Conservation (phyloP, 805 yeast genomes). For the Monosporozyma solicola region DNA sequence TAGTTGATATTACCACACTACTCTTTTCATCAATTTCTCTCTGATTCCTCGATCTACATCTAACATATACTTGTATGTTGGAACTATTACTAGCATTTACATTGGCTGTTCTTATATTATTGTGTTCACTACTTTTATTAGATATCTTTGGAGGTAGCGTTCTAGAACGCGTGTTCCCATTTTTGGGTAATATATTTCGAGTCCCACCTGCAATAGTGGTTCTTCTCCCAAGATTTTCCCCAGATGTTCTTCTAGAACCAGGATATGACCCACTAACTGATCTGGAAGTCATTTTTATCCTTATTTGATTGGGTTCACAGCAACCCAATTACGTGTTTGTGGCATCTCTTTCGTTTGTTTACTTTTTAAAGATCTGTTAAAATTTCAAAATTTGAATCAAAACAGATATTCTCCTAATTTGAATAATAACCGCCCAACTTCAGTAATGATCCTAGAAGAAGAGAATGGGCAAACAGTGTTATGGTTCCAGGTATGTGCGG, state of each 20-base stretch:
- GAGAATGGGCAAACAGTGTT: no score
- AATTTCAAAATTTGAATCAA: not conserved
- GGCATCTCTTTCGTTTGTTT: not conserved
- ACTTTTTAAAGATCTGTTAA: not conserved
- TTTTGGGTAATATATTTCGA: not conserved
- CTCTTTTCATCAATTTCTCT: slow-evolving; percentile 47
- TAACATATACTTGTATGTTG: slow-evolving; percentile 46
- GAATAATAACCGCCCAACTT: no score
- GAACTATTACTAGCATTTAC: slow-evolving; percentile 3
- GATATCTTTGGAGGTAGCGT: not conserved
- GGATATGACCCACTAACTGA: not conserved
- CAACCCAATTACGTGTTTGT: not conserved
- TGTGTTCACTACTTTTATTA: not conserved
- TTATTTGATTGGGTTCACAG: not conserved
- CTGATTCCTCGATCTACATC: slow-evolving; percentile 48
- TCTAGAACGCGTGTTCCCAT: not conserved
- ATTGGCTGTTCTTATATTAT: not conserved
- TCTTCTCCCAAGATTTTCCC: not conserved
- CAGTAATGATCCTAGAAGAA: no score
- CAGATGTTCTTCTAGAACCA: not conserved
- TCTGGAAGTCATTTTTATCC: not conserved
- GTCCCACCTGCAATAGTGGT: not conserved
- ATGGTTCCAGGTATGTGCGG: no score
- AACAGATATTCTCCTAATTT: no score
- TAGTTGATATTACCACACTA: slow-evolving; percentile 45